Evolutionary conservation across 345 rosid species (phyloP).

Genomic region (Salix suchowensis): DNA sequence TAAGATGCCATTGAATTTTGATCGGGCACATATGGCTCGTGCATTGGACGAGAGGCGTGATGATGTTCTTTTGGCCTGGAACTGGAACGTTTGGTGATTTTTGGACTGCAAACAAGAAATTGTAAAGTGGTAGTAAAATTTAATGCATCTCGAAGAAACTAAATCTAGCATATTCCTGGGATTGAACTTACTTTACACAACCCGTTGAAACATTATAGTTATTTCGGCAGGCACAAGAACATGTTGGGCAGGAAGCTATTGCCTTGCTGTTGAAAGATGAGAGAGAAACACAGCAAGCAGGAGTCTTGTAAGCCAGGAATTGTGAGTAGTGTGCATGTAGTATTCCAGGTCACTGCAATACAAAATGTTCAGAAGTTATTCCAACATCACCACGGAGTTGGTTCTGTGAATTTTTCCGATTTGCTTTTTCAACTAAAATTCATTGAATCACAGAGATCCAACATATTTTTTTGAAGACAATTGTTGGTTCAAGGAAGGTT

Average conservation of each 20-base stretch:
- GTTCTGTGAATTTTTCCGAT: not conserved
- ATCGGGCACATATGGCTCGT: conserved; percentile 92
- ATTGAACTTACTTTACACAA: conserved; percentile 72
- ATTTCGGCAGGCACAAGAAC: conserved; percentile 81
- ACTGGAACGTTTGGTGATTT: conserved; percentile 22
- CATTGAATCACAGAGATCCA: no score
- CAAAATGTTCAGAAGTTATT: not conserved
- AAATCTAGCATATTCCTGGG: not conserved
- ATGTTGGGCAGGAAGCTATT: conserved; percentile 69
- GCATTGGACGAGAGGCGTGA: conserved; percentile 65
- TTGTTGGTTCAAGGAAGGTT: no score
- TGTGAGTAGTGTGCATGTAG: conserved; percentile 86
- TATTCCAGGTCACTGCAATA: conserved; percentile 88
- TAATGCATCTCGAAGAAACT: not conserved
- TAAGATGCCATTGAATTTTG: conserved; percentile 88
- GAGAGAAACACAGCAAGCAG: conserved; percentile 87
- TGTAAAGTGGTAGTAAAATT: not conserved
- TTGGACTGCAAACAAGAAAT: conserved; percentile 42
- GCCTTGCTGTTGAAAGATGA: conserved; percentile 78
- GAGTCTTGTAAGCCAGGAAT: conserved; percentile 64
- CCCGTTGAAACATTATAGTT: conserved; percentile 39
- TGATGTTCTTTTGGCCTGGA: not conserved
- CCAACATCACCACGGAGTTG: not conserved
- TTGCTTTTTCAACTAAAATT: not conserved
- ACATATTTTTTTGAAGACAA: no score